phyloP scores from a whole-genome alignment of 805 yeast genomes.

The Pichia occidentalis region DNA sequence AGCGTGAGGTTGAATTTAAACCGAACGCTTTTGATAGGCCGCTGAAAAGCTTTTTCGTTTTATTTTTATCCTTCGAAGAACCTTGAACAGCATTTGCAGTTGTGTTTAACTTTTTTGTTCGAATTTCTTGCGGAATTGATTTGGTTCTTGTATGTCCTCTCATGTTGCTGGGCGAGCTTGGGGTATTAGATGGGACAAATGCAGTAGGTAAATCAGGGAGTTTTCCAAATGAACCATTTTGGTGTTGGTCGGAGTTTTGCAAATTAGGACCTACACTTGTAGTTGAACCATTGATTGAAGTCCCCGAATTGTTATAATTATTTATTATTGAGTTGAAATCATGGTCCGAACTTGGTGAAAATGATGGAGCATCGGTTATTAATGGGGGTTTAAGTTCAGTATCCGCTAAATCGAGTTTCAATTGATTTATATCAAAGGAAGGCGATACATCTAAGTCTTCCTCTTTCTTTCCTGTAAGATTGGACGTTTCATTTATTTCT shows the following conservation, averaged over 20 bases:
- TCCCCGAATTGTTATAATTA: conserved; percentile 10
- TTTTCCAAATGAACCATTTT: too few relatives aligned
- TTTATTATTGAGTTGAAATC: conserved; percentile 16
- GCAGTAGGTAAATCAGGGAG: background rate
- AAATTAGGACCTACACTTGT: background rate
- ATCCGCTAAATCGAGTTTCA: conserved; percentile 4
- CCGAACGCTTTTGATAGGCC: conserved; percentile 43
- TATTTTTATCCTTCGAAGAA: conserved; percentile 23
- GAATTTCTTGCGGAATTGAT: conserved; percentile 12
- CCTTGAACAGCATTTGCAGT: conserved; percentile 13
- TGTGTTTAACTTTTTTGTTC: conserved; percentile 14
- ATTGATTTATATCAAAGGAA: conserved; percentile 3
- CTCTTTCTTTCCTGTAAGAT: background rate
- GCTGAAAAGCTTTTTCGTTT: conserved; percentile 49
- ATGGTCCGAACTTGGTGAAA: conserved; percentile 12
- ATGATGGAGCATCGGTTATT: background rate
- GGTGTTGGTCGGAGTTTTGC: background rate
- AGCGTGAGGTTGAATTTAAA: conserved; percentile 13
- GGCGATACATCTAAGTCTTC: background rate
- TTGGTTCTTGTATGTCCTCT: conserved; percentile 10
- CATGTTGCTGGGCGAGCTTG: background rate
- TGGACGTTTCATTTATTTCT: background rate
- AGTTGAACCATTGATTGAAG: background rate
- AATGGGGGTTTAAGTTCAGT: conserved; percentile 7
- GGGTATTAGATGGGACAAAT: too few relatives aligned